Conservation (phyloP, 768 basidiomycete species). For the Leccinum longicurvipes region DNA sequence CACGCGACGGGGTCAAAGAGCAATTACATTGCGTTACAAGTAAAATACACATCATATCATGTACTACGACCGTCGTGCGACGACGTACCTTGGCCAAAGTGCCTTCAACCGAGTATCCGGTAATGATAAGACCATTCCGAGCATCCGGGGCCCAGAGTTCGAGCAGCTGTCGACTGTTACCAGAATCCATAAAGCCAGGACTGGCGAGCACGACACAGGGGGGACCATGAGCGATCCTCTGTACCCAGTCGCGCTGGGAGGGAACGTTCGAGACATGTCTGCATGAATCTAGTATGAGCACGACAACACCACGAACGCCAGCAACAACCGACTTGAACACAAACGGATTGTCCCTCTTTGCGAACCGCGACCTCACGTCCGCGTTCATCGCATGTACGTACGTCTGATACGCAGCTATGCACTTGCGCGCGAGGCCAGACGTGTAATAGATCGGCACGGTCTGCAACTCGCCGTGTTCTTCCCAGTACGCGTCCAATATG, state of each 20-base stretch:
- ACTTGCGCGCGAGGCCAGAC: slow-evolving; percentile 88
- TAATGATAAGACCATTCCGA: slow-evolving; percentile 90
- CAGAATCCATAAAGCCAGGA: slow-evolving; percentile 89
- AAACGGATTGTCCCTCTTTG: slow-evolving; percentile 93
- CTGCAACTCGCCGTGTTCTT: slow-evolving; percentile 88
- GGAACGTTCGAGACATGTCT: slow-evolving; percentile 81
- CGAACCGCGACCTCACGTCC: slow-evolving; percentile 85
- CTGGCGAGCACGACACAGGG: slow-evolving; percentile 95
- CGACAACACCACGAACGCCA: not conserved
- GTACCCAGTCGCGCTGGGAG: slow-evolving; percentile 74
- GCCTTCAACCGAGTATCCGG: slow-evolving; percentile 96
- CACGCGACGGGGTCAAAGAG: slow-evolving; percentile 1
- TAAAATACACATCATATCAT: slow-evolving; percentile 17
- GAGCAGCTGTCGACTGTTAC: slow-evolving; percentile 85
- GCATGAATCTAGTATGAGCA: not conserved
- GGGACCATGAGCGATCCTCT: slow-evolving; percentile 85
- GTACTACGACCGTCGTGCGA: not conserved
- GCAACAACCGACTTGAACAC: slow-evolving; percentile 81
- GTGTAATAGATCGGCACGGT: slow-evolving; percentile 93
- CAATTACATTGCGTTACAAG: slow-evolving; percentile 10
- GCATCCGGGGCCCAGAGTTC: slow-evolving; percentile 95
- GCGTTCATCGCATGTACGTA: slow-evolving; percentile 98
- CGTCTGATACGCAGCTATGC: slow-evolving; percentile 96
- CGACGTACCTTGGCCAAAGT: slow-evolving; percentile 92
- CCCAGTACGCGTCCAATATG: slow-evolving; percentile 95